A percentile compares a stretch with the other conserved stretches of the same genome.
Evolutionary conservation across 139 green algal species (phyloP).

Genomic region (Ulvella scutata): DNA sequence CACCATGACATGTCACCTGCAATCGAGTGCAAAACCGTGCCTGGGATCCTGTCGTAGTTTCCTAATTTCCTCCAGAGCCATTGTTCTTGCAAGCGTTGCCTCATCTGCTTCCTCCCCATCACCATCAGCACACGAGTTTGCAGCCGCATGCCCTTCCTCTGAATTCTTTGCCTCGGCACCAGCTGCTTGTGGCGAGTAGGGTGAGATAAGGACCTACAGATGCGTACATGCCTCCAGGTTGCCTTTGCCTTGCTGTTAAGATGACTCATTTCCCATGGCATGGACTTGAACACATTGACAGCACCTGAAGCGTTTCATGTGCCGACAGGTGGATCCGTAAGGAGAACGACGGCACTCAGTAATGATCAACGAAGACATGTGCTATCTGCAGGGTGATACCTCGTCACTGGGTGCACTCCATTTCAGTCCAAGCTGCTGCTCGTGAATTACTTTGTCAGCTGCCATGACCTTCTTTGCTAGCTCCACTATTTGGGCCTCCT

Average conservation of each 20-base stretch:
- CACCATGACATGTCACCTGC: background rate
- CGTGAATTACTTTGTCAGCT: slow-evolving; percentile 46
- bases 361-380: too few species aligned
- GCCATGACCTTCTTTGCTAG: slow-evolving; percentile 33
- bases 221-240: too few species aligned
- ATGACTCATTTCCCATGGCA: too few species aligned
- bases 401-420: slow-evolving; percentile 47
- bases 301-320: too few species aligned
- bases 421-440: slow-evolving; percentile 63
- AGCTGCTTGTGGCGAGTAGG: background rate
- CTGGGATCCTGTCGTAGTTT: background rate
- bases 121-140: background rate
- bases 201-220: background rate
- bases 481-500: slow-evolving; percentile 38
- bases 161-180: background rate
- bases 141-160: background rate
- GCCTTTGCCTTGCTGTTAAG: too few species aligned
- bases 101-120: background rate
- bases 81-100: background rate
- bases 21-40: background rate
- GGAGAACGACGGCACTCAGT: too few species aligned
- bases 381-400: too few species aligned
- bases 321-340: too few species aligned
- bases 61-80: background rate
- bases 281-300: too few species aligned